These are phyloP conservation scores for Ganoderma lucidum DNA, from an alignment of 1,284 basidiomycete genomes.

Conservation along the genomic window DNA sequence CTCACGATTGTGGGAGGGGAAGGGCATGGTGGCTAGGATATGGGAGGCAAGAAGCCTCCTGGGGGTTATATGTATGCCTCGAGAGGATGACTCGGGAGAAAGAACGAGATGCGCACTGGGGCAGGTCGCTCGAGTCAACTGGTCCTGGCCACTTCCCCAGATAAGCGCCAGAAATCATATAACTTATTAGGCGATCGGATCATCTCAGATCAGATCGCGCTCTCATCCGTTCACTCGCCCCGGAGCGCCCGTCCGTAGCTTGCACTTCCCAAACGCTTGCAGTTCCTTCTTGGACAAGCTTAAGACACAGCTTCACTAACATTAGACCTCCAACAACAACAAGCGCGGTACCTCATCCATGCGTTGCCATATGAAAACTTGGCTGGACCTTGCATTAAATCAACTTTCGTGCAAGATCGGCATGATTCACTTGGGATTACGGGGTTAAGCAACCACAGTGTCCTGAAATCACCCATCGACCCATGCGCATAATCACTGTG, in stretches of 20 bases:
- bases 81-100: constrained; percentile 1
- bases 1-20: constrained; percentile 78
- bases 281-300: too few relatives aligned
- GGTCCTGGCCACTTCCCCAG: constrained; percentile 21
- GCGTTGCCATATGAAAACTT: too few relatives aligned
- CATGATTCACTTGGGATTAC: background rate
- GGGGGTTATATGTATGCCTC: constrained; percentile 1
- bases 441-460: background rate
- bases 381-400: too few relatives aligned
- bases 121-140: constrained; percentile 24
- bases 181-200: constrained; percentile 23
- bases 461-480: background rate
- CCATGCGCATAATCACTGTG: background rate
- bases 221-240: background rate
- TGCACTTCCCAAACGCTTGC: too few relatives aligned
- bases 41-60: constrained; percentile 6
- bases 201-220: constrained; percentile 28
- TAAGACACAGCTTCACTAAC: too few relatives aligned
- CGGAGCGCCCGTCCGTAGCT: background rate
- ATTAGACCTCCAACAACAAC: too few relatives aligned
- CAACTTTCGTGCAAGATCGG: too few relatives aligned
- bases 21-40: constrained; percentile 58
- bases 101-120: constrained; percentile 8
- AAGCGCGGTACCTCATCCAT: too few relatives aligned
- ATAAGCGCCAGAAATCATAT: constrained; percentile 23